A percentile compares a stretch with the other conserved stretches of the same genome.
phyloP scores from a whole-genome alignment of 208 protist species.

The Trypanosoma brucei region DNA sequence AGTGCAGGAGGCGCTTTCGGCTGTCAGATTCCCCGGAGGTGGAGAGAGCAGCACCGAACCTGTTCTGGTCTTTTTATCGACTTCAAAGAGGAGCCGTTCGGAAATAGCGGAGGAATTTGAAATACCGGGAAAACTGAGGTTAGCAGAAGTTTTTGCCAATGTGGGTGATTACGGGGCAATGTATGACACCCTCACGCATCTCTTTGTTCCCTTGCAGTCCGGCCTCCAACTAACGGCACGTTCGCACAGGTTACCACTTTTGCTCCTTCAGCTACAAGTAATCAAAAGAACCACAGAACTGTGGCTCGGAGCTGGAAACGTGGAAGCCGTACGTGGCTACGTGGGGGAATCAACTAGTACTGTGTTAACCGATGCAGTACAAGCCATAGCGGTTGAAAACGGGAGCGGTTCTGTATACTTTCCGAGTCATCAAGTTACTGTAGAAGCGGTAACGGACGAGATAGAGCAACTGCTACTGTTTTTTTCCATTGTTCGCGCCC shows the following conservation, averaged over 20 bases:
- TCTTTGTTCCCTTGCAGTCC: not conserved
- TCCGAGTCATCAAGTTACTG: not conserved
- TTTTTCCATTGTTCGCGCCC: conserved; percentile 19
- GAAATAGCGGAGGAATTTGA: conserved; percentile 7
- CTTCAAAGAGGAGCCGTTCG: conserved; percentile 7
- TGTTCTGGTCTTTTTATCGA: not conserved
- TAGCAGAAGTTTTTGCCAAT: conserved; percentile 16
- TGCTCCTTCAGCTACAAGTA: conserved; percentile 14
- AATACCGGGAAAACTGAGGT: conserved; percentile 1
- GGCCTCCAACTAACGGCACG: not conserved
- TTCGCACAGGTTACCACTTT: not conserved
- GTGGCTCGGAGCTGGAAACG: conserved; percentile 4
- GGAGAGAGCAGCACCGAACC: not conserved
- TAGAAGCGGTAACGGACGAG: conserved; percentile 1
- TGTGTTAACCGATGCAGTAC: conserved; percentile 19
- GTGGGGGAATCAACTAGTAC: conserved; percentile 6
- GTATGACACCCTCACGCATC: conserved; percentile 7
- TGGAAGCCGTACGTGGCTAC: conserved; percentile 15
- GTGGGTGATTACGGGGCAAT: conserved; percentile 16
- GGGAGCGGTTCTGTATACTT: not conserved
- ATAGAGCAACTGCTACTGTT: conserved; percentile 12
- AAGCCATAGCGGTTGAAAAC: not conserved
- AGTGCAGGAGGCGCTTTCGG: conserved; percentile 1
- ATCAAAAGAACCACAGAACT: conserved; percentile 12
- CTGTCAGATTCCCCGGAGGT: not conserved